Base-by-base conservation (phyloP, 108 stramenopile species). In the Nannochloropsis granulata region DNA sequence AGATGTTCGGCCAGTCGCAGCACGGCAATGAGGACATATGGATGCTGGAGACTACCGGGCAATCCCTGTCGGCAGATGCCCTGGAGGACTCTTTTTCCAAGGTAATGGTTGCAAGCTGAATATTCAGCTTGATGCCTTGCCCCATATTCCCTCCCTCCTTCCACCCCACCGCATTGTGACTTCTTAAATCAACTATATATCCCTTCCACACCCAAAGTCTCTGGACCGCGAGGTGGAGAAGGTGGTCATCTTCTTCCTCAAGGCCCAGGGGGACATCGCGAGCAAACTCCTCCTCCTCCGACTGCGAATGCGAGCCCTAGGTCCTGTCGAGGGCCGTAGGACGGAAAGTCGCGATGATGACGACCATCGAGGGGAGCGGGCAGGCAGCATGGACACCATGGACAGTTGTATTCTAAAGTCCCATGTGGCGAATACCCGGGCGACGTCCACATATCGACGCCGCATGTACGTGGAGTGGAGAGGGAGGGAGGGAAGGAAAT, bases 161-260 rank as follows among this genome's bases (percentile, higher is more conserved):
- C n/a, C 56, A 71, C n/a, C 45, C n/a, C 56, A 71, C n/a, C 7
- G 7, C 9, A 34, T 34, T 3, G 5, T 3, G 34, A 34, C 34
- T 34, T 34, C 34, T 34, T 34, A 34, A 34, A 34, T 34, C 5
- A 71, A 5, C 56, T 5, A n/a, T n/a, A 71, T 9, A 71, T 71
- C 0, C 16, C n/a, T 71, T 16, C 21, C 56, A 71, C n/a, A 71
- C 0, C 56, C 34, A 34, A 34, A 71, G 56, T n/a, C 10, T n/a
- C n/a, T 71, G 5, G 56, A 71, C n/a, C 56, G 43, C 81, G 78
- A 86, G 86, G 82, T 86, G 23, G 86, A 86, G 44, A 86, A 86
- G 83, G 83, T 86, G 24, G 86, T 83, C 3, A 78, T 86, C 8
- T 86, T 86, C 34, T 82, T 86, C 43, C 44, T 86, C 79, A 43